Evolutionary conservation across 768 basidiomycete species (phyloP).

Genomic region (Kockovaella imperatae): DNA sequence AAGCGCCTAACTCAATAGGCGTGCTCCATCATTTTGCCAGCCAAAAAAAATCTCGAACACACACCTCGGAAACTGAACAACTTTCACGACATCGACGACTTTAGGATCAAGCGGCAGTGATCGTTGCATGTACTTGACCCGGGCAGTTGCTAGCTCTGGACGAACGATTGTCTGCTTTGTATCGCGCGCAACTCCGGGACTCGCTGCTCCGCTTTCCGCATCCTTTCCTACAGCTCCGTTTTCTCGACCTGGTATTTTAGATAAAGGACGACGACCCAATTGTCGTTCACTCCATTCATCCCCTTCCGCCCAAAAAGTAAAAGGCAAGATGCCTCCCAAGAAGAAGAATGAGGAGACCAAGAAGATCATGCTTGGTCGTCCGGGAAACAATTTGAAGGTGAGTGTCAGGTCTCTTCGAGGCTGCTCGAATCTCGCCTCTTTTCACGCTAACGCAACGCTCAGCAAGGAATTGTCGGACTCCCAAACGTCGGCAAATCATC

Average conservation of each 20-base stretch:
- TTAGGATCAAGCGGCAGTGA: too few relatives aligned
- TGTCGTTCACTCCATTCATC: neutral
- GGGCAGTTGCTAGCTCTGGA: too few relatives aligned
- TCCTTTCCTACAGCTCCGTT: slow-evolving; percentile 1
- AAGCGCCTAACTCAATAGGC: too few relatives aligned
- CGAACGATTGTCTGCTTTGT: neutral
- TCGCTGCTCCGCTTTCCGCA: neutral
- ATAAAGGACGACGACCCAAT: too few relatives aligned
- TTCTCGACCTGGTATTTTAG: neutral
- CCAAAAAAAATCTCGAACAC: too few relatives aligned
- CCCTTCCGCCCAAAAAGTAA: slow-evolving; percentile 14
- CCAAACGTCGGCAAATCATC: slow-evolving; percentile 98
- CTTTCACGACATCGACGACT: too few relatives aligned
- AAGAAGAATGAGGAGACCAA: slow-evolving; percentile 70
- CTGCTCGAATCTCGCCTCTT: neutral
- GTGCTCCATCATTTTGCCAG: too few relatives aligned
- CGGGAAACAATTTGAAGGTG: slow-evolving; percentile 76
- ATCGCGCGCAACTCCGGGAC: neutral
- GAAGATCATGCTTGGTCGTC: slow-evolving; percentile 78
- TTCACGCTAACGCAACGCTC: slow-evolving; percentile 31
- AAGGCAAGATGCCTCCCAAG: slow-evolving; percentile 76
- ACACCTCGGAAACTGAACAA: too few relatives aligned
- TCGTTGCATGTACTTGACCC: too few relatives aligned
- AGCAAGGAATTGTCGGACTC: slow-evolving; percentile 95
- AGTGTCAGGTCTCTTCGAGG: slow-evolving; percentile 1